Conservation (phyloP, 106 monocot species). For the Allium cepa region DNA sequence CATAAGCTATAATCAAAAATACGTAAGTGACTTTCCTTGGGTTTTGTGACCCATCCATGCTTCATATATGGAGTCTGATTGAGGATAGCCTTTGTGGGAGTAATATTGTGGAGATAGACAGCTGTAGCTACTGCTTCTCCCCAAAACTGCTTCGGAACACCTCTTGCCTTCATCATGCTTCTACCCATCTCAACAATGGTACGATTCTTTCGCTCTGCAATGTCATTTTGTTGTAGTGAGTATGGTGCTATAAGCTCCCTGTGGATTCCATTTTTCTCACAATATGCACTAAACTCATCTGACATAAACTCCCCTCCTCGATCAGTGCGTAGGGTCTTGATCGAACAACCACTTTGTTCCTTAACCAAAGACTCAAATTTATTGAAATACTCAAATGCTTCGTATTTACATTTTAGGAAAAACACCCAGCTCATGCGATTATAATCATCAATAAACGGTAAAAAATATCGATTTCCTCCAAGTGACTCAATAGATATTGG, state of each 20-base stretch:
- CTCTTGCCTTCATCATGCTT: background rate
- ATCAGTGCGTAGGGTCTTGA: background rate
- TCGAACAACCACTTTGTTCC: background rate
- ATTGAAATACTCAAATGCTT: conserved; percentile 1
- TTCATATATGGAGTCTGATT: background rate
- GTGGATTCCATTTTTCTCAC: background rate
- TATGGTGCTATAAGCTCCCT: background rate
- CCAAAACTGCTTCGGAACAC: background rate
- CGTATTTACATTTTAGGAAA: background rate
- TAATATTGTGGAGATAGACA: background rate
- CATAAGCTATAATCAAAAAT: background rate
- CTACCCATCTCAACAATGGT: background rate
- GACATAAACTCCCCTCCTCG: conserved; percentile 1
- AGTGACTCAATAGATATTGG: background rate
- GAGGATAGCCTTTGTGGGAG: too few species aligned
- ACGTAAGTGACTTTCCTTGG: background rate
- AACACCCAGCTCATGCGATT: too few species aligned
- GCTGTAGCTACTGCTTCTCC: background rate
- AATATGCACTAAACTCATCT: background rate
- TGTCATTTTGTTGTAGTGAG: background rate
- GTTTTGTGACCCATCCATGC: conserved; percentile 1
- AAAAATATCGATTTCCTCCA: background rate
- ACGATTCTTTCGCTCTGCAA: background rate
- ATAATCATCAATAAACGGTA: too few species aligned
- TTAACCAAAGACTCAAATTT: background rate